Conservation (phyloP, 2,329 filamentous ascomycete species). For the Ascochyta fabae region DNA sequence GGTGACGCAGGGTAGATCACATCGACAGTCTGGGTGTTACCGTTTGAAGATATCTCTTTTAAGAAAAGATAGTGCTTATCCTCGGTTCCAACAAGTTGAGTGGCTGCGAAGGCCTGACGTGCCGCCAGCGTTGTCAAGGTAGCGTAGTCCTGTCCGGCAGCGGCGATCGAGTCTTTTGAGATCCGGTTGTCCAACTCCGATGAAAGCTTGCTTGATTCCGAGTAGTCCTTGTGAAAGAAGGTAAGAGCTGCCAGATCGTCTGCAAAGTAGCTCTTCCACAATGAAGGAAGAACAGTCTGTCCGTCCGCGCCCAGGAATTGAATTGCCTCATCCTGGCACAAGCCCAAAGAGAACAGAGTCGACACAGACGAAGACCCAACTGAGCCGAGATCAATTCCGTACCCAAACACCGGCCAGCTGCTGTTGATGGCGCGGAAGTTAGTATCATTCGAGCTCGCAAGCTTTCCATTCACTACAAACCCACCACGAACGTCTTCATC, state of each 20-base stretch:
- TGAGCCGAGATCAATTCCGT: slow-evolving; percentile 53
- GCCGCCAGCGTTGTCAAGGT: slow-evolving; percentile 79
- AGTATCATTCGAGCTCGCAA: slow-evolving; percentile 70
- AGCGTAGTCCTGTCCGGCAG: slow-evolving; percentile 75
- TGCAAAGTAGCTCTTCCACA: slow-evolving; percentile 79
- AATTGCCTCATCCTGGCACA: slow-evolving; percentile 78
- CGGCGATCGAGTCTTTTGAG: slow-evolving; percentile 72
- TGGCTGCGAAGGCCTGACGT: slow-evolving; percentile 80
- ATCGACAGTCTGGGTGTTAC: slow-evolving; percentile 84
- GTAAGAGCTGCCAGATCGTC: slow-evolving; percentile 66
- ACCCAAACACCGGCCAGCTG: slow-evolving; percentile 81
- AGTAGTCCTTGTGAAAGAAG: slow-evolving; percentile 79
- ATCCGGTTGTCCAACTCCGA: slow-evolving; percentile 76
- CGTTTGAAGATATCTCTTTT: slow-evolving; percentile 85
- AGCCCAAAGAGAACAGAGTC: slow-evolving; percentile 73
- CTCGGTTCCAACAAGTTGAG: slow-evolving; percentile 73
- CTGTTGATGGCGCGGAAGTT: slow-evolving; percentile 74
- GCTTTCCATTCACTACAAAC: slow-evolving; percentile 70
- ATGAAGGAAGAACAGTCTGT: slow-evolving; percentile 75
- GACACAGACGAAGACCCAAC: slow-evolving; percentile 17
- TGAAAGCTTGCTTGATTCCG: slow-evolving; percentile 67
- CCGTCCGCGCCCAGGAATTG: slow-evolving; percentile 80
- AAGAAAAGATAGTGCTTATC: slow-evolving; percentile 77
- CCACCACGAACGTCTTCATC: slow-evolving; percentile 54
- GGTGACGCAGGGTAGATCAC: slow-evolving; percentile 87